Conservation (phyloP, 1,139 yeast genomes). For the Yamadazyma triangularis region DNA sequence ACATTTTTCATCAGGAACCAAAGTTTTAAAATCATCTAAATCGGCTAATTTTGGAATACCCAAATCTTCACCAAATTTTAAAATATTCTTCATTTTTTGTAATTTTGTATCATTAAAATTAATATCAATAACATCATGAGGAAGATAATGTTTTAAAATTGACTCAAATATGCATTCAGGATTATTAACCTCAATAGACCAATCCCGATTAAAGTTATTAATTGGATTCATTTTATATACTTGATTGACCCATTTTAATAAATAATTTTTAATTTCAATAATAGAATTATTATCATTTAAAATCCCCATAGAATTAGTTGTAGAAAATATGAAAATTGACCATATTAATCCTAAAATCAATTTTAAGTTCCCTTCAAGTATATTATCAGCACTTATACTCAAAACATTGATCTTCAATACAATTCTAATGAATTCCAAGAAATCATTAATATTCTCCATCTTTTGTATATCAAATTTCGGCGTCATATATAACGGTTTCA, state of each 20-base stretch:
- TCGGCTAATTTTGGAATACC: slow-evolving; percentile 58
- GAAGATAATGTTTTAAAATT: slow-evolving; percentile 19
- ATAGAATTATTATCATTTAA: slow-evolving; percentile 34
- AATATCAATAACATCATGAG: slow-evolving; percentile 4
- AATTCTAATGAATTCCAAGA: slow-evolving; percentile 51
- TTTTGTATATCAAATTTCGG: slow-evolving; percentile 58
- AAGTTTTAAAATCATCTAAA: slow-evolving; percentile 50
- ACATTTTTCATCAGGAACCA: slow-evolving; percentile 60
- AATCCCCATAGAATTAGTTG: slow-evolving; percentile 25
- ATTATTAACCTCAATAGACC: slow-evolving; percentile 31
- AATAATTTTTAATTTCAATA: slow-evolving; percentile 27
- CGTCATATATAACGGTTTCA: slow-evolving; percentile 34
- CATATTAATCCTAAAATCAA: slow-evolving; percentile 63
- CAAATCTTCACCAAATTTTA: slow-evolving; percentile 30
- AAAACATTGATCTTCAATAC: slow-evolving; percentile 48
- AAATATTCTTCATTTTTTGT: slow-evolving; percentile 18
- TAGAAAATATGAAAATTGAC: slow-evolving; percentile 53
- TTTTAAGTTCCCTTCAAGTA: slow-evolving; percentile 60
- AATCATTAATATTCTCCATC: slow-evolving; percentile 56
- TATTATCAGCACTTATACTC: slow-evolving; percentile 65
- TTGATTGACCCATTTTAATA: slow-evolving; percentile 31
- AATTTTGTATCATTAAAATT: slow-evolving; percentile 38
- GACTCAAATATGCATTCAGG: slow-evolving; percentile 25
- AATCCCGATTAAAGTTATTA: slow-evolving; percentile 32
- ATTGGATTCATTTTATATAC: slow-evolving; percentile 16